Evolutionary conservation across 2,329 filamentous ascomycete genomes (phyloP), one percentile per base, ranked within the genome.

Genomic region (Clonostachys rhizophaga): DNA sequence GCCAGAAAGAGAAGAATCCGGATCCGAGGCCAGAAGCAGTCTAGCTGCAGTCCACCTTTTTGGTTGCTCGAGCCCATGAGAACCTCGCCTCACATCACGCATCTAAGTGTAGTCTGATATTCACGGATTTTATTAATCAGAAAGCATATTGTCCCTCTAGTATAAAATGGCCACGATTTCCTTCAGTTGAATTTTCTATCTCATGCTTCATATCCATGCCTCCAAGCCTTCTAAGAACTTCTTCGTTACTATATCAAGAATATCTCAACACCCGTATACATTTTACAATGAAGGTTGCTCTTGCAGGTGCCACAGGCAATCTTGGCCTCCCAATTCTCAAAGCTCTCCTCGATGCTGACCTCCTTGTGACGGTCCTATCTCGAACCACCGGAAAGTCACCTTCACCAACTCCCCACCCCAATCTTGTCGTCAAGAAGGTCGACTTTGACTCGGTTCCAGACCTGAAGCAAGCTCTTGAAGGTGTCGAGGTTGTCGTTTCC

Each of bases 401-500:
- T 9, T 33, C 36, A 40, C 45, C 39, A n/a, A 5, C 30, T 13
- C 6, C 10, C 3, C 13, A 40, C 17, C 39, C 30, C 37, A 14
- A 20, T 14, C 24, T 46, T n/a, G 9, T 30, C 10, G 24, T 18
- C n/a, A 10, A 17, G 30, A 24, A 34, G 14, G 45, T 46, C 30
- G 45, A 46, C 45, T 46, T 34, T 11, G 17, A 14, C 20, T 42
- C 39, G 6, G 14, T n/a, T n/a, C n/a, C 18, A 30, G n/a, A 24
- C 17, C 3, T 43, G 11, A n/a, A n/a, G 18, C 10, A 18, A 5
- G 76, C 75, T 0, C 72, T 86, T 43, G 54, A 70, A 44, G 78
- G 74, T 45, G 72, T 81, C 47, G 81, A 84, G 50, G 81, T 75
- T 2, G 67, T 84, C 16, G 58, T 85, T 34, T 61, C 61, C 2